phyloP scores from a whole-genome alignment of 2,329 filamentous ascomycete species.

The Ophiobolus disseminans region DNA sequence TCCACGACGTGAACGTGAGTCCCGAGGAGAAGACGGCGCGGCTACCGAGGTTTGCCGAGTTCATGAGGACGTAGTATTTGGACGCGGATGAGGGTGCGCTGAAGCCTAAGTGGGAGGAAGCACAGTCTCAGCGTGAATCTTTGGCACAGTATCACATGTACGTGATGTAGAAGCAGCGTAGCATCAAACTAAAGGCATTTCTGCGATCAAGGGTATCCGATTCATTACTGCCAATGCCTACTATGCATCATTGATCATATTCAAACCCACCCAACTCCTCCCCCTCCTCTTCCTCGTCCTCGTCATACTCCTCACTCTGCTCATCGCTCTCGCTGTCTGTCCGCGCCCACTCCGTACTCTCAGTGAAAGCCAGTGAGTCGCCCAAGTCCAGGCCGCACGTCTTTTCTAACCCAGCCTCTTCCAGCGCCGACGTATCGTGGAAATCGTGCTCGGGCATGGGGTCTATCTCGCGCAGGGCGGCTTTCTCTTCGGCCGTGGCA shows the following conservation, averaged over 20 bases:
- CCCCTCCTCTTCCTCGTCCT: conserved; percentile 47
- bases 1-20: conserved; percentile 78
- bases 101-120: too few species aligned
- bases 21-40: conserved; percentile 89
- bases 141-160: background rate
- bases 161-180: background rate
- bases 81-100: too few species aligned
- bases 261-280: conserved; percentile 36
- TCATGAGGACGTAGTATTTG: conserved; percentile 26
- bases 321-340: conserved; percentile 31
- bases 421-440: conserved; percentile 8
- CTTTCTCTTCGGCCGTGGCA: conserved; percentile 17
- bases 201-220: conserved; percentile 6
- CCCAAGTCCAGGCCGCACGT: conserved; percentile 38
- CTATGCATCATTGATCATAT: conserved; percentile 17
- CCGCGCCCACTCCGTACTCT: conserved; percentile 48
- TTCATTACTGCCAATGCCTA: background rate
- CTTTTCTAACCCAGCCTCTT: conserved; percentile 19
- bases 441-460: conserved; percentile 33
- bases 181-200: too few species aligned
- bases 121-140: too few species aligned
- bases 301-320: conserved; percentile 48
- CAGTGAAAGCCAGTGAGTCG: conserved; percentile 34
- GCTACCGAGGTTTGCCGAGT: conserved; percentile 73
- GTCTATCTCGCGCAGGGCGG: conserved; percentile 35